These are phyloP conservation scores for Capsicum rhomboideum DNA, from an alignment of 257 asterid genomes.

Conservation along the genomic window DNA sequence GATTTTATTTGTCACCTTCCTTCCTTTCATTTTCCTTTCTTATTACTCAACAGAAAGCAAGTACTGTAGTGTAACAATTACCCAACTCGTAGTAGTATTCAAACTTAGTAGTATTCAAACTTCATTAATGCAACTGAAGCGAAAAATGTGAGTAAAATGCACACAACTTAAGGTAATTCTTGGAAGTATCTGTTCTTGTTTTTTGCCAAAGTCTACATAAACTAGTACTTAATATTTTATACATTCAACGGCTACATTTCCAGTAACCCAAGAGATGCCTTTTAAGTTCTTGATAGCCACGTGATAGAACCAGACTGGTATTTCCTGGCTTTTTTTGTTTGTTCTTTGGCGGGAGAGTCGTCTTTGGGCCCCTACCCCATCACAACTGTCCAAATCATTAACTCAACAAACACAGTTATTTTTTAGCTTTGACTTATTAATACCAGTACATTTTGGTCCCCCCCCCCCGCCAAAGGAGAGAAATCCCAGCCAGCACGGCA, in stretches of 20 bases:
- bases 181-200: neutral
- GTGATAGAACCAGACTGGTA: slow-evolving; percentile 16
- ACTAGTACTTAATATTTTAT: neutral
- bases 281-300: neutral
- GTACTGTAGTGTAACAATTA: neutral
- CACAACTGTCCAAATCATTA: slow-evolving; percentile 18
- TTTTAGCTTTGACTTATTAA: neutral
- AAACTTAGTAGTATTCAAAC: neutral
- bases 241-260: slow-evolving; percentile 30
- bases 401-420: neutral
- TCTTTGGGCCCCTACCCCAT: neutral
- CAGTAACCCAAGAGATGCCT: slow-evolving; percentile 13
- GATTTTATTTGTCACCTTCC: neutral
- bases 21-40: neutral
- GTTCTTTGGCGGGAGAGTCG: slow-evolving; percentile 14
- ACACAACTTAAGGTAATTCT: neutral
- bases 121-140: neutral
- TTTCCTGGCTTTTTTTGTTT: slow-evolving; percentile 8
- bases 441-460: slow-evolving; percentile 5
- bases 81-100: neutral
- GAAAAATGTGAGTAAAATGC: neutral
- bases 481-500: slow-evolving; percentile 11
- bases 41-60: neutral
- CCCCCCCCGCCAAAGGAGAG: slow-evolving; percentile 4
- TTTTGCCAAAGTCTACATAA: neutral